Percentiles rank a stretch among this genome's conserved stretches.
phyloP scores from a whole-genome alignment of 495 filamentous ascomycete genomes.

The Trypethelium eluteriae region DNA sequence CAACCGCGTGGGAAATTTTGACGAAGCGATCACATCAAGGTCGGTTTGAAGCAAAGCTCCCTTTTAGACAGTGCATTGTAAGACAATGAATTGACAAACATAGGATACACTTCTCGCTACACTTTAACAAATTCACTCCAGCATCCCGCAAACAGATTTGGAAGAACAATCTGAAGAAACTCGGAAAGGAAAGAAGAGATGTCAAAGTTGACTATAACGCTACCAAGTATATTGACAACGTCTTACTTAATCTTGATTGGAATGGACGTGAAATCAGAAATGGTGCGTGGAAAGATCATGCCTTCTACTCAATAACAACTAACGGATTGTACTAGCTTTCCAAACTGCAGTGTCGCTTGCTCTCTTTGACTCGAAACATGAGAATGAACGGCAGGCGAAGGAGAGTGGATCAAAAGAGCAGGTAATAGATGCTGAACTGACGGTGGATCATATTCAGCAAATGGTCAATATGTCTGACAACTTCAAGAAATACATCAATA shows the following conservation, averaged over 20 bases:
- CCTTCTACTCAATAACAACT: too few species aligned
- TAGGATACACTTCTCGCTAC: constrained; percentile 19
- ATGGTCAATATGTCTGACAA: background rate
- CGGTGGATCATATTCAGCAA: background rate
- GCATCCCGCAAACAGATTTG: constrained; percentile 18
- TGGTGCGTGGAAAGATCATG: background rate
- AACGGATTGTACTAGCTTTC: constrained; percentile 14
- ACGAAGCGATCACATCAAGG: constrained; percentile 31
- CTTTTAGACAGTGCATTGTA: too few species aligned
- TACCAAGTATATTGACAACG: constrained; percentile 11
- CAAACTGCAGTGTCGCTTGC: constrained; percentile 25
- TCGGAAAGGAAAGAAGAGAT: constrained; percentile 22
- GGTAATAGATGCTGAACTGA: background rate
- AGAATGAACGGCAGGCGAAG: background rate
- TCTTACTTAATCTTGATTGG: constrained; percentile 20
- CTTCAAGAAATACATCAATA: constrained; percentile 2
- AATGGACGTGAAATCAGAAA: constrained; percentile 28
- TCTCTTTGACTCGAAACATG: background rate
- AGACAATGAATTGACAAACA: too few species aligned
- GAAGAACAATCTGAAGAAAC: constrained; percentile 26
- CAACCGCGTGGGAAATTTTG: constrained; percentile 22
- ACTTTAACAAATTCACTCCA: constrained; percentile 8
- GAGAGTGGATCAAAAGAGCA: background rate
- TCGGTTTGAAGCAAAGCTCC: too few species aligned
- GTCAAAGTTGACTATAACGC: constrained; percentile 11